phyloP scores from a whole-genome alignment of 495 filamentous ascomycete species.

The Cryomyces minteri region DNA sequence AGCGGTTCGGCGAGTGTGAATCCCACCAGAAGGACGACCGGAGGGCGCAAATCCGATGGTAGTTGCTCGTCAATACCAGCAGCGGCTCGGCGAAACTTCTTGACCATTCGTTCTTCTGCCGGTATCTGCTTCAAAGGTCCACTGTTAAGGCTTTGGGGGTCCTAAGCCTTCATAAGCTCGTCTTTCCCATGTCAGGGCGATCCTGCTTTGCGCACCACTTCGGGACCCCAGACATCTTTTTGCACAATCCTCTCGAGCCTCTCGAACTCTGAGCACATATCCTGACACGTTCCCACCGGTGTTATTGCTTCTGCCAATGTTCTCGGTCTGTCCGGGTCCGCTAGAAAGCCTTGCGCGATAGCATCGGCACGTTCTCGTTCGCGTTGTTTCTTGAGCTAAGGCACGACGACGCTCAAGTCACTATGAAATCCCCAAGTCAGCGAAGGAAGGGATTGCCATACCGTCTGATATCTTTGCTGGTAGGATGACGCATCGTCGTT shows the following conservation, averaged over 20 bases:
- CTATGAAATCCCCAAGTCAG: background rate
- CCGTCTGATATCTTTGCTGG: conserved; percentile 5
- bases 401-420: conserved; percentile 5
- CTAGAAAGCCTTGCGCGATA: conserved; percentile 58
- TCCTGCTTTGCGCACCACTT: conserved; percentile 23
- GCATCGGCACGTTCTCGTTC: conserved; percentile 46
- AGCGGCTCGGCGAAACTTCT: conserved; percentile 75
- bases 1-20: background rate
- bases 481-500: background rate
- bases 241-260: conserved; percentile 58
- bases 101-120: conserved; percentile 48
- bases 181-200: background rate
- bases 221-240: conserved; percentile 31
- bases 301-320: conserved; percentile 68
- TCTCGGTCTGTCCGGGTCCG: conserved; percentile 74
- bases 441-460: conserved; percentile 1
- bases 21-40: conserved; percentile 39
- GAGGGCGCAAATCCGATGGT: conserved; percentile 80
- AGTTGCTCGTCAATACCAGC: conserved; percentile 84
- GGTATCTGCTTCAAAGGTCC: conserved; percentile 25
- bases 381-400: conserved; percentile 42
- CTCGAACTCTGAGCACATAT: conserved; percentile 93
- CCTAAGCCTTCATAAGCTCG: background rate
- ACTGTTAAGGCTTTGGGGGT: background rate
- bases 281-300: conserved; percentile 72